Conservation (phyloP, 495 filamentous ascomycete genomes). For the Parachaetomium inaequale region DNA sequence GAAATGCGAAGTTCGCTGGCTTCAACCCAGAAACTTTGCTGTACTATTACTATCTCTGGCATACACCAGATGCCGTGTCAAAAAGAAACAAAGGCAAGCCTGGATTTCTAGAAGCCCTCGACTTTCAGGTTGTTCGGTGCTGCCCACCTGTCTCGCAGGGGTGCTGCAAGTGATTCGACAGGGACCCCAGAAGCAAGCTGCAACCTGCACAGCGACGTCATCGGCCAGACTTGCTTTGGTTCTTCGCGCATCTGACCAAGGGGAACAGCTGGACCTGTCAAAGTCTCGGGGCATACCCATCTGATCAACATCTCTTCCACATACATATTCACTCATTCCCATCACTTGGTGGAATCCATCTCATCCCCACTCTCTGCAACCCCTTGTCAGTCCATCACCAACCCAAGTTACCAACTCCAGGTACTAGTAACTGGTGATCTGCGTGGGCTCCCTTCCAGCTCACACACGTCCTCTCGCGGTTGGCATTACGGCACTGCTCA, state of each 20-base stretch:
- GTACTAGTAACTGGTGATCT: neutral
- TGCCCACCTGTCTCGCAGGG: neutral
- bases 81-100: too few species aligned
- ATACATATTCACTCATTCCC: neutral
- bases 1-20: neutral
- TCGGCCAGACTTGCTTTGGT: neutral
- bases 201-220: slow-evolving; percentile 4
- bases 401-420: too few species aligned
- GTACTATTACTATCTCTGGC: neutral
- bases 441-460: neutral
- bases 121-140: neutral
- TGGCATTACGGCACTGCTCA: neutral
- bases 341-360: neutral
- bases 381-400: too few species aligned
- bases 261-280: too few species aligned
- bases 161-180: slow-evolving; percentile 2
- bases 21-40: neutral
- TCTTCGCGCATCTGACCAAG: neutral
- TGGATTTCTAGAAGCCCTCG: neutral
- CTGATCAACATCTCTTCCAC: too few species aligned
- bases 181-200: neutral
- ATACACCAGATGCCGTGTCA: neutral
- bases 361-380: neutral
- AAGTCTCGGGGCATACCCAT: too few species aligned
- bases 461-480: neutral